phyloP scores from a whole-genome alignment of 139 green algal genomes.

The Protoeuglena noctilucae region DNA sequence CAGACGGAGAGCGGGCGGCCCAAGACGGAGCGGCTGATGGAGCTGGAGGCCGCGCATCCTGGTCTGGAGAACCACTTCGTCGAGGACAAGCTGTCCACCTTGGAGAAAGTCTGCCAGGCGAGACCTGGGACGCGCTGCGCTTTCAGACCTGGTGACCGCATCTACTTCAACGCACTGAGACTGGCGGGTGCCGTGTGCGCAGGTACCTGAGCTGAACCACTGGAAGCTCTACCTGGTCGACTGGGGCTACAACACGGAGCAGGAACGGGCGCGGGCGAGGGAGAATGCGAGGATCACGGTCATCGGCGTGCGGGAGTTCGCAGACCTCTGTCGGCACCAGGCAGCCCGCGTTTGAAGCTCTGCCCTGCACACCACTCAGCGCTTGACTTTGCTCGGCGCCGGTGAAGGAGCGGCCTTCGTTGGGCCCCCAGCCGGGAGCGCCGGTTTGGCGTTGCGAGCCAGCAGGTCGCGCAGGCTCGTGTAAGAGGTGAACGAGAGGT shows the following conservation, averaged over 20 bases:
- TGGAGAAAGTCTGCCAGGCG: slow-evolving; percentile 64
- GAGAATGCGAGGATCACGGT: slow-evolving; percentile 12
- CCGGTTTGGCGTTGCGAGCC: too few relatives aligned
- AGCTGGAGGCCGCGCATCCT: slow-evolving; percentile 38
- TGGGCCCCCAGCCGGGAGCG: too few relatives aligned
- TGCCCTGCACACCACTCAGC: too few relatives aligned
- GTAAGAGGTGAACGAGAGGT: neutral
- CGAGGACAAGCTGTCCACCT: slow-evolving; percentile 75
- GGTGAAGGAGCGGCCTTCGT: too few relatives aligned
- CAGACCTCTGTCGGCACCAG: too few relatives aligned
- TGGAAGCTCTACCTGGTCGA: slow-evolving; percentile 80
- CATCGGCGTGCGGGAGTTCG: neutral
- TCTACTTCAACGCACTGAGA: neutral
- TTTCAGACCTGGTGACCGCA: too few relatives aligned
- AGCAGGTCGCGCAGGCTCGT: neutral
- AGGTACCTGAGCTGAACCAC: neutral
- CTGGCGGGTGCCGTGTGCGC: neutral
- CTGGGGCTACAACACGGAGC: slow-evolving; percentile 81
- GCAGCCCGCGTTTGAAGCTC: too few relatives aligned
- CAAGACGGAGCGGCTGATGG: slow-evolving; percentile 55
- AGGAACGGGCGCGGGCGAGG: slow-evolving; percentile 30
- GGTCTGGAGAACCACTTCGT: slow-evolving; percentile 52
- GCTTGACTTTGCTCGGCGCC: too few relatives aligned
- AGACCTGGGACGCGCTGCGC: too few relatives aligned
- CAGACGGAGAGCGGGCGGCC: slow-evolving; percentile 53